phyloP scores from a whole-genome alignment of 2,329 filamentous ascomycete genomes.

The Sphaerulina musiva region DNA sequence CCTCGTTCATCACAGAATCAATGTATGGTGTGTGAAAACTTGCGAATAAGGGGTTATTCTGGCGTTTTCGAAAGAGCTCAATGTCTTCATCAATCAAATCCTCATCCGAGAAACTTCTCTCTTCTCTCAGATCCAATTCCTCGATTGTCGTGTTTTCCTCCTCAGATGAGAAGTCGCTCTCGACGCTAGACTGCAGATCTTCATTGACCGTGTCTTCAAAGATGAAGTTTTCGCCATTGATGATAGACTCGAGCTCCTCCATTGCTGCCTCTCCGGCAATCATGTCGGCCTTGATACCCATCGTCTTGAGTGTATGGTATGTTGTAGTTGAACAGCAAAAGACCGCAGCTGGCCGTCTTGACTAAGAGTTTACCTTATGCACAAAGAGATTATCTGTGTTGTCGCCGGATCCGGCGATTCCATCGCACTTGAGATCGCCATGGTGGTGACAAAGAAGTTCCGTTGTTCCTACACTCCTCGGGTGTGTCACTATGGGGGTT shows the following conservation, averaged over 20 bases:
- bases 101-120: neutral
- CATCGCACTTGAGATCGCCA: neutral
- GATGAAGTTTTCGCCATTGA: neutral
- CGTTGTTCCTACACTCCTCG: neutral
- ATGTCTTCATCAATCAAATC: neutral
- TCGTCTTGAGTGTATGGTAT: neutral
- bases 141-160: neutral
- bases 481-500: neutral
- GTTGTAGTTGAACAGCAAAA: neutral
- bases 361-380: neutral
- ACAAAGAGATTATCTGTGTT: constrained; percentile 3
- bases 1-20: too few relatives aligned
- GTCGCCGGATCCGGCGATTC: constrained; percentile 4
- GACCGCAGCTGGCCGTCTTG: neutral
- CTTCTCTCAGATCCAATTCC: too few relatives aligned
- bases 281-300: neutral
- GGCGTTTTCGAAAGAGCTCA: neutral
- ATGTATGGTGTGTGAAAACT: neutral
- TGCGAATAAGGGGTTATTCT: neutral
- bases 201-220: neutral
- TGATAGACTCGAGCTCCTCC: neutral
- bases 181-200: neutral
- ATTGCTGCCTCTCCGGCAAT: neutral
- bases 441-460: neutral
- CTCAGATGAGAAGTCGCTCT: neutral